Evolutionary conservation across 2,329 filamentous ascomycete species (phyloP), one percentile per base, ranked within the genome.

Genomic region (Fusarium scirpi): DNA sequence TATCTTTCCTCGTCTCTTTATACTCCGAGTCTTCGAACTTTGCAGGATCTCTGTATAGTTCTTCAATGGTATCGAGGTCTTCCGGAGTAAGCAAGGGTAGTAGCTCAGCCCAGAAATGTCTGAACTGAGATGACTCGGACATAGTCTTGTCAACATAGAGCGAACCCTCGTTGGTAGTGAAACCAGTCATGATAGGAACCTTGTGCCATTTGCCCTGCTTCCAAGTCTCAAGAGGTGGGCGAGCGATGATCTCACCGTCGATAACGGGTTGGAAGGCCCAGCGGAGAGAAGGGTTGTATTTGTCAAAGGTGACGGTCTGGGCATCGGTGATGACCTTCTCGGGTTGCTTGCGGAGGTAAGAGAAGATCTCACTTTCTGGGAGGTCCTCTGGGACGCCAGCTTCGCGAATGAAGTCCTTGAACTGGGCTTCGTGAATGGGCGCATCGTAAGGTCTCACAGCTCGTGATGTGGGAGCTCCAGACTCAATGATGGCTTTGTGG

Each of bases 231-330:
- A 91, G 81, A 2, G 91, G 90, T 2, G 86, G 81, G 10, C 85
- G 82, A 2, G 84, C 82, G 54, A 93, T 88, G 12, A 91, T 79
- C 2, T 87, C 84, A 5, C 79, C 80, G 69, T 92, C 90, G 46
- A 92, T 87, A 13, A 90, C 88, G 2, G 91, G 73, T 71, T 92
- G 91, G 80, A 92, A 93, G 0, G 91, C 82, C 87, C 87, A 89
- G 24, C 84, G 82, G 4, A 89, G 78, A 7, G 79, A 82, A 4
- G 77, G 73, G 25, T 80, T 78, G 74, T 86, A 85, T 48, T 77
- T 78, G n/a, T 78, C 70, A 76, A 83, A 88, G 9, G 87, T 79
- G 10, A 67, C 60, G 7, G 76, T 63, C 44, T 82, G 79, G 3
- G 82, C 84, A 3, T 84, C 84, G 2, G 70, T 66, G 2, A 76